These are phyloP conservation scores for Isoetes engelmannii DNA, from an alignment of 83 land plant species.

Conservation along the genomic window DNA sequence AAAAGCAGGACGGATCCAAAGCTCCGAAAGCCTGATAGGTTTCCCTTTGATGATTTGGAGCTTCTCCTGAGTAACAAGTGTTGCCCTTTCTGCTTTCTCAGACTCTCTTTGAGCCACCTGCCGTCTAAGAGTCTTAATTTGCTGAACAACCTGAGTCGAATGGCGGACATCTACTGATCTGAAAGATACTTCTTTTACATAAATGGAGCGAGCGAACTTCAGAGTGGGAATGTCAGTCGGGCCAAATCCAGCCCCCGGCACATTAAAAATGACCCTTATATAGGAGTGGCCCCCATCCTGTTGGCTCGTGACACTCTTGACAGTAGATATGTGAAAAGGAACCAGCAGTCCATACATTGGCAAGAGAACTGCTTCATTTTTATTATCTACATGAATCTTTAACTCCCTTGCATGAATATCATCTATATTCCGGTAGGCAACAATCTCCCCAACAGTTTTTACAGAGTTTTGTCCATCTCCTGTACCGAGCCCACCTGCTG, in stretches of 20 bases:
- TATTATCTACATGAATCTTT: conserved; percentile 82
- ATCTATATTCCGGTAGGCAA: conserved; percentile 75
- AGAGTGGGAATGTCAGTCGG: conserved; percentile 57
- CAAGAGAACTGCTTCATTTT: conserved; percentile 70
- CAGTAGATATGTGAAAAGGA: conserved; percentile 84
- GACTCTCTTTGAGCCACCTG: conserved; percentile 63
- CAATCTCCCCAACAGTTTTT: conserved; percentile 49
- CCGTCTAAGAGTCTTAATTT: conserved; percentile 56
- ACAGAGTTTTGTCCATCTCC: conserved; percentile 51
- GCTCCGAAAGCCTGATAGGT: conserved; percentile 49
- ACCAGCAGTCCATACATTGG: conserved; percentile 84
- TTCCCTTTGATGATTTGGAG: conserved; percentile 53
- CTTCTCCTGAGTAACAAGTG: conserved; percentile 76
- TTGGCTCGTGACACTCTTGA: conserved; percentile 71
- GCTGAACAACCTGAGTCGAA: conserved; percentile 61
- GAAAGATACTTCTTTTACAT: conserved; percentile 70
- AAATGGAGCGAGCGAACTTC: conserved; percentile 48
- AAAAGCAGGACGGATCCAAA: conserved; percentile 72
- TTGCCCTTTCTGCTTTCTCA: conserved; percentile 83
- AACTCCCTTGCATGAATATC: conserved; percentile 67
- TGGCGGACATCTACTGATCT: conserved; percentile 72
- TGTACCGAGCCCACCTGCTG: conserved; percentile 58
- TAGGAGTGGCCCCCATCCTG: conserved; percentile 68
- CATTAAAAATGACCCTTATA: conserved; percentile 75
- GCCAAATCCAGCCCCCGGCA: conserved; percentile 79